Evolutionary conservation across 1,284 basidiomycete genomes (phyloP), one percentile per base, ranked within the genome.

Genomic region (Irpex sp.): DNA sequence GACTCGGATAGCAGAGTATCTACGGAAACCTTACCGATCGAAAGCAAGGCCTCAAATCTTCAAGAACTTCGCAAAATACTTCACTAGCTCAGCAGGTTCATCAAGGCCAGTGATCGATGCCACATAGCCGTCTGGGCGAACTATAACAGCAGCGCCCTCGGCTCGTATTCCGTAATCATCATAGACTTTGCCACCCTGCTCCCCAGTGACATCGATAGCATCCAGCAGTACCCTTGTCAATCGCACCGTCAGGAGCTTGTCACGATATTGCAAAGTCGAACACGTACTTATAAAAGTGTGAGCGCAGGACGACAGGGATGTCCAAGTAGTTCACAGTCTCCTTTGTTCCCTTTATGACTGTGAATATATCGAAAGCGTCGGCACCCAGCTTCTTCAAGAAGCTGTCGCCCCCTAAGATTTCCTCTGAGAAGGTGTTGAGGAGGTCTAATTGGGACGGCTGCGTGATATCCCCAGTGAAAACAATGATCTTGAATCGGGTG

Each of bases 281-380:
- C 4, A 17, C 58, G 11, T 54, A 71, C 69, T 69, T 72, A 9
- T 70, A 68, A 69, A 70, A 71, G 48, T 73, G 70, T 15, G 61
- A 58, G 13, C 69, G 62, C 31, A 72, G 60, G 15, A 61, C 61
- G n/a, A 61, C 56, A 5, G 70, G 70, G 36, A 73, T 59, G 47
- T 69, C 66, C 3, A 66, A 69, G 59, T 69, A 71, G 40, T 66
- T 64, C 19, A 62, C 64, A n/a, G 58, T 64, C 1, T 68, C 64
- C 55, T 69, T 68, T 40, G 54, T 34, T 54, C n/a, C 26, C 17
- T 19, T 17, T 15, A 61, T 51, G 17, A 51, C 49, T 9, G 11
- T 31, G 15, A 60, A 26, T 9, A 52, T 37, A 49, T 60, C 44
- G n/a, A 52, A 51, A 6, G 21, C 21, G 13, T 49, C 59, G 15